These are phyloP conservation scores for Pyrenophora tritici-repentis DNA, from an alignment of 2,329 filamentous ascomycete genomes.

Conservation along the genomic window DNA sequence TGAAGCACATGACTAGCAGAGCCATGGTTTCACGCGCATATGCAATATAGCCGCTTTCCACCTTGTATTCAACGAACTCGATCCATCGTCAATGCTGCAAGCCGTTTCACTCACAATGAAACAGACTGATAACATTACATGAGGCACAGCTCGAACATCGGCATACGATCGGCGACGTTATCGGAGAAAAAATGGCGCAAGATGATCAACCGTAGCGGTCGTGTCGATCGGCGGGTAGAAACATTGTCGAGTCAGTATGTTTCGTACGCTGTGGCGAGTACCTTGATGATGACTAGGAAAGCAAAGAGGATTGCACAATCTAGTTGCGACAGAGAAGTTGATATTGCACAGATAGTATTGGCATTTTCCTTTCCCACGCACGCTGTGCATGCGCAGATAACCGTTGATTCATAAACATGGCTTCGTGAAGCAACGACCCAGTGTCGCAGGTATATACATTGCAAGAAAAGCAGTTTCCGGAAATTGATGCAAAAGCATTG, in stretches of 20 bases:
- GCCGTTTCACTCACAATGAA: too few relatives aligned
- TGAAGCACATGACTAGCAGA: too few relatives aligned
- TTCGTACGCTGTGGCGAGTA: background rate
- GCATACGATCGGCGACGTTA: background rate
- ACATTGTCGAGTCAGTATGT: background rate
- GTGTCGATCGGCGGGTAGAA: constrained; percentile 18
- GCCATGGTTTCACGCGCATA: too few relatives aligned
- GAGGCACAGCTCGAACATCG: background rate
- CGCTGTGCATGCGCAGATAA: constrained; percentile 39
- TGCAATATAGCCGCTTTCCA: too few relatives aligned
- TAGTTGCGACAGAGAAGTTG: background rate
- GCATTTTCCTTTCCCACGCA: constrained; percentile 9
- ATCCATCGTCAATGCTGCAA: too few relatives aligned
- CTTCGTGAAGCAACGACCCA: constrained; percentile 15
- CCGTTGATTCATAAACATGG: constrained; percentile 43
- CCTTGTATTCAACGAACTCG: too few relatives aligned
- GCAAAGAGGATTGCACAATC: background rate
- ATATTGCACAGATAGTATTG: background rate
- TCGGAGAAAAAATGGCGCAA: constrained; percentile 3
- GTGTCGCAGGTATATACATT: constrained; percentile 44
- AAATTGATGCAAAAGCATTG: constrained; percentile 12
- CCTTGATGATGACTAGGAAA: too few relatives aligned
- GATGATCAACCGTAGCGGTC: constrained; percentile 4
- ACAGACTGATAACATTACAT: background rate
- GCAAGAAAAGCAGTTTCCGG: constrained; percentile 24